These are phyloP conservation scores for Peronospora belbahrii DNA, from an alignment of 352 stramenopile species.

Conservation along the genomic window DNA sequence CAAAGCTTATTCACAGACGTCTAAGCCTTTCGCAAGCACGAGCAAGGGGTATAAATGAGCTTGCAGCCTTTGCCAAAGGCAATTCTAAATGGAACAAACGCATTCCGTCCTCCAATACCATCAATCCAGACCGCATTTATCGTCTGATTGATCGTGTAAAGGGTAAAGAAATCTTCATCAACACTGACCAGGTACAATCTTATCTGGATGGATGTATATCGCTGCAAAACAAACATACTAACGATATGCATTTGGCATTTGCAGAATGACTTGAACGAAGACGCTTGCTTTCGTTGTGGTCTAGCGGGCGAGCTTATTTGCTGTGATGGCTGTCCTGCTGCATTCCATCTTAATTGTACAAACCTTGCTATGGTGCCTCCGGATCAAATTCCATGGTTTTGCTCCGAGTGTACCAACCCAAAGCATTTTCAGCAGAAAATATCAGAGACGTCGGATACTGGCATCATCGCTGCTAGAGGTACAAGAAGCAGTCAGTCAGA, in stretches of 20 bases:
- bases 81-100: conserved; percentile 66
- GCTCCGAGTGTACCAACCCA: conserved; percentile 51
- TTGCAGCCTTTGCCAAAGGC: conserved; percentile 54
- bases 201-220: background rate
- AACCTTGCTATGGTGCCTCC: conserved; percentile 56
- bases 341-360: conserved; percentile 71
- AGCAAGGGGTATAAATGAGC: conserved; percentile 36
- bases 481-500: conserved; percentile 18
- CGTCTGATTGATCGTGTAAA: conserved; percentile 66
- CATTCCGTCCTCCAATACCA: conserved; percentile 31
- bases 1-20: conserved; percentile 32
- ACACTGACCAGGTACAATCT: conserved; percentile 45
- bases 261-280: conserved; percentile 76
- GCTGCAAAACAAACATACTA: background rate
- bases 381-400: conserved; percentile 58
- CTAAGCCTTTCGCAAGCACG: conserved; percentile 53
- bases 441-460: conserved; percentile 9
- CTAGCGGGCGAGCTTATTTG: conserved; percentile 69
- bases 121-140: conserved; percentile 57
- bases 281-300: conserved; percentile 67
- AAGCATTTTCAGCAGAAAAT: conserved; percentile 27
- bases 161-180: conserved; percentile 46
- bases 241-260: background rate
- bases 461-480: conserved; percentile 5
- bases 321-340: conserved; percentile 70